These are phyloP conservation scores for Aspergillus ostianus DNA, from an alignment of 495 filamentous ascomycete species.

Conservation along the genomic window DNA sequence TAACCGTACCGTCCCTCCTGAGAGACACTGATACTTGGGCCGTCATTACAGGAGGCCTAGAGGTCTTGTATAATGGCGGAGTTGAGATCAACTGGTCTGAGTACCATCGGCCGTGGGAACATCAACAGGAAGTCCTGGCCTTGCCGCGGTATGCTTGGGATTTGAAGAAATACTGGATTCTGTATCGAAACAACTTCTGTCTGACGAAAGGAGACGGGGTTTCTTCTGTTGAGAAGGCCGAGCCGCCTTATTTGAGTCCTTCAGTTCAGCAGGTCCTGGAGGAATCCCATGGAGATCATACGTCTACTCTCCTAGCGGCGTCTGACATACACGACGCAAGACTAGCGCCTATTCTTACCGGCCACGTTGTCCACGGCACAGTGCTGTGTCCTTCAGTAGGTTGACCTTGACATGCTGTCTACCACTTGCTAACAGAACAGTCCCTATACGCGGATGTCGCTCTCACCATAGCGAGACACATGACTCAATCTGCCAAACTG, in stretches of 20 bases:
- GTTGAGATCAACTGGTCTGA: slow-evolving; percentile 65
- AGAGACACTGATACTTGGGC: slow-evolving; percentile 47
- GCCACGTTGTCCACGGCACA: slow-evolving; percentile 15
- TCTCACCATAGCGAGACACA: slow-evolving; percentile 8
- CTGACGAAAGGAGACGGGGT: slow-evolving; percentile 8
- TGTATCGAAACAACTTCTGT: slow-evolving; percentile 22
- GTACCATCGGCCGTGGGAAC: slow-evolving; percentile 23
- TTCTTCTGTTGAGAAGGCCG: background rate
- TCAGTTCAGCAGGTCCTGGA: background rate
- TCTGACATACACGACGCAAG: slow-evolving; percentile 23
- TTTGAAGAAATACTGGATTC: slow-evolving; percentile 40
- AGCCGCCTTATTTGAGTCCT: background rate
- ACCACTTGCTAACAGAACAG: background rate
- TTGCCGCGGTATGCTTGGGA: slow-evolving; percentile 19
- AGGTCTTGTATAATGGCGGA: slow-evolving; percentile 55
- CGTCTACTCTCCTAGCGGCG: background rate
- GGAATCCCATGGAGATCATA: no score
- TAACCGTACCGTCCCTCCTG: slow-evolving; percentile 46
- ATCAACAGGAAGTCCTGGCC: background rate
- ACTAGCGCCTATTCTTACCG: slow-evolving; percentile 19
- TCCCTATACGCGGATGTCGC: slow-evolving; percentile 14
- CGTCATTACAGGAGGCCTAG: slow-evolving; percentile 51
- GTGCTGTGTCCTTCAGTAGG: slow-evolving; percentile 27
- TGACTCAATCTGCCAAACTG: background rate
- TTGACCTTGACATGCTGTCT: background rate